Percentiles rank a stretch among this genome's conserved stretches.
Conservation (phyloP, 2,329 filamentous ascomycete genomes). For the Calonectria henricotiae region DNA sequence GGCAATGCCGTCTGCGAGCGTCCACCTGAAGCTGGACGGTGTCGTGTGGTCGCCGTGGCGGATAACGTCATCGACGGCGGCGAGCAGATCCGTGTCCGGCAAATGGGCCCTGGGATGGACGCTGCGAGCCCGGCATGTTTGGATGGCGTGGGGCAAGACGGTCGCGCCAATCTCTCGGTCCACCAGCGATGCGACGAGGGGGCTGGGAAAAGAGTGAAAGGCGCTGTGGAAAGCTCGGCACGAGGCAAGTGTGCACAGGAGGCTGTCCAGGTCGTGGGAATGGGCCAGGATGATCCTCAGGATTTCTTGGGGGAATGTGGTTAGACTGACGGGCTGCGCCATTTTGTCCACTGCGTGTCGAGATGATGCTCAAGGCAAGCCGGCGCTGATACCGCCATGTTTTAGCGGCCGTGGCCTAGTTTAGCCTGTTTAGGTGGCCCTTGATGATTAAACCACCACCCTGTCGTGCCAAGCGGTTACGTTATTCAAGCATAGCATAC, state of each 20-base stretch:
- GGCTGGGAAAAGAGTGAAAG: slow-evolving; percentile 1
- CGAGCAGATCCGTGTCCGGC: background rate
- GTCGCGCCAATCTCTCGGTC: slow-evolving; percentile 13
- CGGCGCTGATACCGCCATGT: no score
- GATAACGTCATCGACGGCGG: background rate
- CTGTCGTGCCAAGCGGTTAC: no score
- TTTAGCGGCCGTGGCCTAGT: no score
- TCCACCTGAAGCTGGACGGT: background rate
- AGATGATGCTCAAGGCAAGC: background rate
- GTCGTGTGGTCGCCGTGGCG: background rate
- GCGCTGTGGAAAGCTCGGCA: slow-evolving; percentile 6
- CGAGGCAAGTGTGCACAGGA: slow-evolving; percentile 1
- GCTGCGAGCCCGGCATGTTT: background rate
- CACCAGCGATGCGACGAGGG: slow-evolving; percentile 6
- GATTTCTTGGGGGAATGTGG: slow-evolving; percentile 2
- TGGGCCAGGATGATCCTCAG: background rate
- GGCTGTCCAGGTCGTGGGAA: background rate
- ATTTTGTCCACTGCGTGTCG: background rate
- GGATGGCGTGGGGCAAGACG: slow-evolving; percentile 16
- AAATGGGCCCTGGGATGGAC: no score
- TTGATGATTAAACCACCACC: no score
- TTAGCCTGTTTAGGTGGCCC: no score
- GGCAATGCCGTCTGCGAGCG: background rate
- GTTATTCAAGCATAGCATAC: no score
- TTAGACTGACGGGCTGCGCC: background rate